These are phyloP conservation scores for Rosa persica DNA, from an alignment of 306 rosid genomes.

Conservation along the genomic window DNA sequence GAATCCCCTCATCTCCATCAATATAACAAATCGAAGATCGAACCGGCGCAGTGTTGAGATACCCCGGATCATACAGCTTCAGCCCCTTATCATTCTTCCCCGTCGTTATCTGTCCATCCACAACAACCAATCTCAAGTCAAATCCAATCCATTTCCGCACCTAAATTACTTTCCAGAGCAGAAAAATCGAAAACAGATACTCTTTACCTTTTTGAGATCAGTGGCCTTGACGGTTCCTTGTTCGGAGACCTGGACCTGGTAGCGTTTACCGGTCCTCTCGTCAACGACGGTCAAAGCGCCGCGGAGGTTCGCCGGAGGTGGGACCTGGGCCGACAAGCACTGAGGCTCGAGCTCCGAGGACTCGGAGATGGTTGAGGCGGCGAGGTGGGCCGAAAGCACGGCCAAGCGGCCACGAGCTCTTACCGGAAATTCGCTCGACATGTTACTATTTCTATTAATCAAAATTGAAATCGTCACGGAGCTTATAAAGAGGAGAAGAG, in stretches of 20 bases:
- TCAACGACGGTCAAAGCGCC: slow-evolving; percentile 67
- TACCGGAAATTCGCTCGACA: slow-evolving; percentile 45
- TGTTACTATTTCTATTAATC: slow-evolving; percentile 7
- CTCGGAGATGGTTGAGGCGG: slow-evolving; percentile 39
- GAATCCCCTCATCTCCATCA: slow-evolving; percentile 90
- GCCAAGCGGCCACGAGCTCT: slow-evolving; percentile 72
- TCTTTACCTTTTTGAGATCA: slow-evolving; percentile 70
- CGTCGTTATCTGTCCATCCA: slow-evolving; percentile 51
- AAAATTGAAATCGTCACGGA: not conserved
- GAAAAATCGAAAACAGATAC: not conserved
- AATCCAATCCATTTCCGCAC: not conserved
- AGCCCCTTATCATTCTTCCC: slow-evolving; percentile 80
- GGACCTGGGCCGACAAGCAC: slow-evolving; percentile 41
- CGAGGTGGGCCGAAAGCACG: slow-evolving; percentile 61
- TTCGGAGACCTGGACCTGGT: slow-evolving; percentile 55
- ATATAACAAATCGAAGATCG: slow-evolving; percentile 74
- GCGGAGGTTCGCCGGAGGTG: slow-evolving; percentile 45
- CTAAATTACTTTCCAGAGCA: not conserved
- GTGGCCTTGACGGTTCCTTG: slow-evolving; percentile 72
- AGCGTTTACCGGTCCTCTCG: slow-evolving; percentile 68
- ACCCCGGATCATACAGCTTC: slow-evolving; percentile 90
- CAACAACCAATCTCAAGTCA: not conserved
- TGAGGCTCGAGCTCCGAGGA: slow-evolving; percentile 34
- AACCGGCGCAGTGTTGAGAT: slow-evolving; percentile 88
- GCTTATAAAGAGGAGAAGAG: not conserved